Percentiles rank a stretch among this genome's conserved stretches.
Evolutionary conservation across 345 rosid species (phyloP).

Genomic region (Toxicodendron radicans): DNA sequence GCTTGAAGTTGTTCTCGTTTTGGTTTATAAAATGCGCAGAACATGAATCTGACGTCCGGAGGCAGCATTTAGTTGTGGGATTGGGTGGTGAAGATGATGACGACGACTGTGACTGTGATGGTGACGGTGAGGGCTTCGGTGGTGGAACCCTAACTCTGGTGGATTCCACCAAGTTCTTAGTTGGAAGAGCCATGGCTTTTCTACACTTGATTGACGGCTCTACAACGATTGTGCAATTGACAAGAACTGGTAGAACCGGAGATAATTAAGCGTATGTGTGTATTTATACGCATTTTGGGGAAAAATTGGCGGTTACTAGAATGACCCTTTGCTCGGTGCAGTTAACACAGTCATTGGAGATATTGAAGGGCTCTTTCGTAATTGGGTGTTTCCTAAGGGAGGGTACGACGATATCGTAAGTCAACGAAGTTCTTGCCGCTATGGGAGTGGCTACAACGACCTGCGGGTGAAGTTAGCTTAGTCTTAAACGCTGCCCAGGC

Average conservation of each 20-base stretch:
- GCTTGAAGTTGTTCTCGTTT: conserved; percentile 29
- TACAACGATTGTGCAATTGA: background rate
- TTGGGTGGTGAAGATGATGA: background rate
- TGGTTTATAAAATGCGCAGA: conserved; percentile 6
- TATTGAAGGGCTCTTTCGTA: background rate
- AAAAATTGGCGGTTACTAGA: background rate
- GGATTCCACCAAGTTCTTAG: conserved; percentile 26
- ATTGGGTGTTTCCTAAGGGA: background rate
- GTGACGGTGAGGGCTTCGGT: background rate
- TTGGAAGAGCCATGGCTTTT: conserved; percentile 7
- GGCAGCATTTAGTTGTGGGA: background rate
- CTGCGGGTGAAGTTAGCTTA: background rate
- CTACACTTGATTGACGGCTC: conserved; percentile 6
- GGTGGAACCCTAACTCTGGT: conserved; percentile 6
- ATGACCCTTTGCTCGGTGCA: background rate
- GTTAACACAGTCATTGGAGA: background rate
- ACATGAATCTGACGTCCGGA: background rate
- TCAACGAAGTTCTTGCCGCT: background rate
- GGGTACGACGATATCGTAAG: background rate
- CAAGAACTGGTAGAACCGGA: conserved; percentile 11
- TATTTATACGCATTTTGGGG: background rate
- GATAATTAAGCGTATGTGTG: no score
- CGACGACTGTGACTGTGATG: background rate
- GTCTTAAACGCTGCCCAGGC: conserved; percentile 15
- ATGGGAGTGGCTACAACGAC: background rate